Percentiles rank a stretch among this genome's conserved stretches.
Conservation (phyloP, 495 filamentous ascomycete species). For the Beverwykella pulmonaria region DNA sequence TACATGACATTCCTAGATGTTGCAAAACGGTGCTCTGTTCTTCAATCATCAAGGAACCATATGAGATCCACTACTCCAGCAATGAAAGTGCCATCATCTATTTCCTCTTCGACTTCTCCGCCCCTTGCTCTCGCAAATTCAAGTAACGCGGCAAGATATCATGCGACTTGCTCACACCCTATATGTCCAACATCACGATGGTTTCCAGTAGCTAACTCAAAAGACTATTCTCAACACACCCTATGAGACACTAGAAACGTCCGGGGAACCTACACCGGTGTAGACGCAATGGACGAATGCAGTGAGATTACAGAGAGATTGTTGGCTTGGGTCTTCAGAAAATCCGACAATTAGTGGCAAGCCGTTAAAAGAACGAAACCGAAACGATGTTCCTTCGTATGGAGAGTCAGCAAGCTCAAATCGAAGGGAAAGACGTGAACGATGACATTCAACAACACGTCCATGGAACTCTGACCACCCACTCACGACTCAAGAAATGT, state of each 20-base stretch:
- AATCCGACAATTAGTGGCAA: slow-evolving; percentile 7
- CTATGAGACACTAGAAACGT: not conserved
- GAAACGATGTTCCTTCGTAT: not conserved
- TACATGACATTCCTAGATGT: slow-evolving; percentile 8
- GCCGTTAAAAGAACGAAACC: slow-evolving; percentile 12
- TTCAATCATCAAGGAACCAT: slow-evolving; percentile 9
- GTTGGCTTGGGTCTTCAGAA: not conserved
- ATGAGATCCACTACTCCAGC: not conserved
- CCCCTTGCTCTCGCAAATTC: slow-evolving; percentile 8
- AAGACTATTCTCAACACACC: slow-evolving; percentile 1
- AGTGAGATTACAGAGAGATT: slow-evolving; percentile 2
- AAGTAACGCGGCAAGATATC: not conserved
- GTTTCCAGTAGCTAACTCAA: slow-evolving; percentile 6
- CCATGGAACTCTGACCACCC: not conserved
- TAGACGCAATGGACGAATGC: slow-evolving; percentile 24
- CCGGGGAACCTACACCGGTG: not conserved
- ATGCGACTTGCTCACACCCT: not conserved
- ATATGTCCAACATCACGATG: slow-evolving; percentile 1
- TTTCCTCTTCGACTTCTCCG: slow-evolving; percentile 24
- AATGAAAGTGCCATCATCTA: not conserved
- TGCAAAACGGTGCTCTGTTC: slow-evolving; percentile 20
- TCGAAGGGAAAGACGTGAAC: not conserved
- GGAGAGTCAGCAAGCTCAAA: not conserved
- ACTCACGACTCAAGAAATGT: slow-evolving; percentile 10
- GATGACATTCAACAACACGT: slow-evolving; percentile 13